Percentiles rank a stretch among this genome's conserved stretches.
phyloP scores from a whole-genome alignment of 768 basidiomycete species.

The Royoungia palumana region DNA sequence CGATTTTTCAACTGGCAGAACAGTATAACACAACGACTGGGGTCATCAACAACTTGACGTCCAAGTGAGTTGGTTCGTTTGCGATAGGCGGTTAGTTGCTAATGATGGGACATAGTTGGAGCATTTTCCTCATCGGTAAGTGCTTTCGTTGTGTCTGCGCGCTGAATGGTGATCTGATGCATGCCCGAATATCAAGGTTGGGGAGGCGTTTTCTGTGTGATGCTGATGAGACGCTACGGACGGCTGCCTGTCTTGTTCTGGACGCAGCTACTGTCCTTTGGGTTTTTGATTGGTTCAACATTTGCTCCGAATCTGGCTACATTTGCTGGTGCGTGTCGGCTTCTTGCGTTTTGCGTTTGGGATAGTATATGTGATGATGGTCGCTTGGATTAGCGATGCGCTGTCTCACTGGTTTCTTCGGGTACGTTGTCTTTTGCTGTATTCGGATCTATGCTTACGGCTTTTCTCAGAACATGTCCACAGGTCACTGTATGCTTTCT shows the following conservation, averaged over 20 bases:
- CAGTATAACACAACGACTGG: conserved; percentile 45
- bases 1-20: conserved; percentile 44
- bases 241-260: conserved; percentile 32
- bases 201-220: conserved; percentile 30
- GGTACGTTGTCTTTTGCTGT: conserved; percentile 14
- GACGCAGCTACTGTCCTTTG: conserved; percentile 39
- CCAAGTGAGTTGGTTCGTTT: conserved; percentile 27
- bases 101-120: conserved; percentile 34
- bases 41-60: conserved; percentile 50
- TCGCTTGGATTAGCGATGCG: conserved; percentile 24
- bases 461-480: conserved; percentile 41
- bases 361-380: neutral
- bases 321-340: conserved; percentile 38
- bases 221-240: conserved; percentile 30
- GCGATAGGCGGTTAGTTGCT: neutral
- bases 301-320: conserved; percentile 46
- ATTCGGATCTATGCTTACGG: neutral
- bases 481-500: conserved; percentile 41
- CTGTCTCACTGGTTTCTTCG: conserved; percentile 32
- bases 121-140: conserved; percentile 45
- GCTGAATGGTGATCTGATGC: conserved; percentile 2
- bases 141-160: neutral
- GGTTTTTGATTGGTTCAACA: conserved; percentile 49
- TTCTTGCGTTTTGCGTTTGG: neutral
- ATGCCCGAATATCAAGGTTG: conserved; percentile 16